A percentile compares a stretch with the other conserved stretches of the same genome.
These are phyloP conservation scores for Millerozyma acaciae DNA, from an alignment of 805 yeast species.

Conservation along the genomic window DNA sequence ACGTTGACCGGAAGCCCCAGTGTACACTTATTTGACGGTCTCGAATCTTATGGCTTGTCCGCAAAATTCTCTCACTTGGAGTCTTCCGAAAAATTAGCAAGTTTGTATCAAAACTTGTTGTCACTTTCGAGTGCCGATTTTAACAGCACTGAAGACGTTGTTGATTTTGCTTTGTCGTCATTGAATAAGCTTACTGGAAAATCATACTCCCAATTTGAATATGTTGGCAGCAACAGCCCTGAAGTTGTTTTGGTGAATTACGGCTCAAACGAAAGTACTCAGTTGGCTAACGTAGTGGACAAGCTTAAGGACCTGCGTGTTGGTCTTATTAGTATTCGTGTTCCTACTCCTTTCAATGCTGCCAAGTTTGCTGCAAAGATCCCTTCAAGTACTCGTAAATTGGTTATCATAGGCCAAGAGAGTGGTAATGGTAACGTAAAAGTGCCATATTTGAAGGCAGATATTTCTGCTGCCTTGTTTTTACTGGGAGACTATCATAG, in stretches of 20 bases:
- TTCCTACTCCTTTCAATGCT: conserved; percentile 76
- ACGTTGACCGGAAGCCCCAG: conserved; percentile 48
- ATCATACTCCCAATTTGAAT: conserved; percentile 60
- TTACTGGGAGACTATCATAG: conserved; percentile 40
- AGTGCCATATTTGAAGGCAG: conserved; percentile 54
- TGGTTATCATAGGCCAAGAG: conserved; percentile 66
- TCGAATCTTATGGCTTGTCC: conserved; percentile 52
- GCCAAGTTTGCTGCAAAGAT: conserved; percentile 54
- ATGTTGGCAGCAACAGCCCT: conserved; percentile 59
- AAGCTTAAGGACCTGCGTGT: conserved; percentile 37
- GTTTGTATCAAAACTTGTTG: conserved; percentile 35
- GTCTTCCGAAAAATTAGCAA: conserved; percentile 40
- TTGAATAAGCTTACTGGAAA: conserved; percentile 57
- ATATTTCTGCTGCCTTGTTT: conserved; percentile 69
- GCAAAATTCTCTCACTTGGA: conserved; percentile 43
- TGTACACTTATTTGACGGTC: conserved; percentile 78
- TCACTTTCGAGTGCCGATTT: conserved; percentile 18
- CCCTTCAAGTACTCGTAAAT: conserved; percentile 53
- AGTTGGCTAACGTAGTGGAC: conserved; percentile 45
- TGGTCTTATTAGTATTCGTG: conserved; percentile 69
- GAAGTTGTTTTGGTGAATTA: conserved; percentile 77
- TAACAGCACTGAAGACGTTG: conserved; percentile 31
- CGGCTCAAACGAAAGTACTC: conserved; percentile 64
- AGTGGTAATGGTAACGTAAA: conserved; percentile 19
- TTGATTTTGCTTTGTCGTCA: conserved; percentile 43